These are phyloP conservation scores for Laetiporus sulphureus DNA, from an alignment of 1,284 basidiomycete genomes.

Conservation along the genomic window DNA sequence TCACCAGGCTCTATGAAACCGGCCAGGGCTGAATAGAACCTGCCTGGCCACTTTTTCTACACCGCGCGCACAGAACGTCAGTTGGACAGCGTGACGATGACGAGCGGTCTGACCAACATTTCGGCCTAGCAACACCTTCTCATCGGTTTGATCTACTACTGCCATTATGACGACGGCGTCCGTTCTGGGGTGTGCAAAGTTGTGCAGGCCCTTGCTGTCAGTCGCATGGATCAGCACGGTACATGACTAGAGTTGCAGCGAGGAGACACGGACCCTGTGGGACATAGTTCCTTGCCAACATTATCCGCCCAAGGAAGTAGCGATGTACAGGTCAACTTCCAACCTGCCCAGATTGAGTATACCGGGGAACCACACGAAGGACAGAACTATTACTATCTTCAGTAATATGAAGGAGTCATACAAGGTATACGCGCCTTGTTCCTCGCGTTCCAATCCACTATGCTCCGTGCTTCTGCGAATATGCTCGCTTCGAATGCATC, in stretches of 20 bases:
- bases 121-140: constrained; percentile 82
- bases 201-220: constrained; percentile 74
- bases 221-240: constrained; percentile 5
- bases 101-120: constrained; percentile 53
- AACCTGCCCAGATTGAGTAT: constrained; percentile 92
- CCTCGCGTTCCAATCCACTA: constrained; percentile 86
- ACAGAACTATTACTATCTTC: constrained; percentile 61
- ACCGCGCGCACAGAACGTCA: constrained; percentile 4
- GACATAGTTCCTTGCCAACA: constrained; percentile 54
- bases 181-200: constrained; percentile 84
- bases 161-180: constrained; percentile 93
- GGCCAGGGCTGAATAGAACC: constrained; percentile 83
- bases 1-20: constrained; percentile 95
- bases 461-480: constrained; percentile 69
- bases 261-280: constrained; percentile 48
- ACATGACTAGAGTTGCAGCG: not conserved
- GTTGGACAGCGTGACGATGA: not conserved
- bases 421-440: constrained; percentile 59
- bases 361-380: constrained; percentile 78
- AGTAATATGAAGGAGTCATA: too few relatives aligned
- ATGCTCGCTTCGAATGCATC: constrained; percentile 60
- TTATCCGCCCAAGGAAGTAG: constrained; percentile 68
- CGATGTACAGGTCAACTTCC: constrained; percentile 84
- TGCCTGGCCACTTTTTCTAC: constrained; percentile 62
- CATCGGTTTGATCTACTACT: constrained; percentile 70